Evolutionary conservation across 306 rosid genomes (phyloP).

Genomic region (Prunus campanulata): DNA sequence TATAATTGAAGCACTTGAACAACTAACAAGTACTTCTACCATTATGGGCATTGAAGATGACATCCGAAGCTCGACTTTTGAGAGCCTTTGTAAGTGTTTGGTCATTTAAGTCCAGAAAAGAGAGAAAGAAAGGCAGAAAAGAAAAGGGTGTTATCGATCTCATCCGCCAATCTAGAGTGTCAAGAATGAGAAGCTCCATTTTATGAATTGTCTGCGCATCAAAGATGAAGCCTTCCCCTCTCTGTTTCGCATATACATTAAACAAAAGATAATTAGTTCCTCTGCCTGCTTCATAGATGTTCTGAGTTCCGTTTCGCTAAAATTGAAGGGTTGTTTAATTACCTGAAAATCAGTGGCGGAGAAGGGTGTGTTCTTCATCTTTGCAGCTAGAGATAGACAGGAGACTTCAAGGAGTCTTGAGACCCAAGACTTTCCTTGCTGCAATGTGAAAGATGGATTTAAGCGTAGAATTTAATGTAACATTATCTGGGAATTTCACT

Average conservation of each 20-base stretch:
- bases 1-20: background rate
- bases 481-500: background rate
- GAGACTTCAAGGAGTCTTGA: slow-evolving; percentile 44
- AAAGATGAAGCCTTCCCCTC: slow-evolving; percentile 42
- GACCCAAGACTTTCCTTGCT: slow-evolving; percentile 61
- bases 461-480: background rate
- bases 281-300: background rate
- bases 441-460: slow-evolving; percentile 9
- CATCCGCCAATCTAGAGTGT: slow-evolving; percentile 68
- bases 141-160: slow-evolving; percentile 75
- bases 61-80: slow-evolving; percentile 51
- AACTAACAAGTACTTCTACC: slow-evolving; percentile 36
- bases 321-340: slow-evolving; percentile 3
- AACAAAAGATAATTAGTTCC: background rate
- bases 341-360: slow-evolving; percentile 45
- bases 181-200: slow-evolving; percentile 72
- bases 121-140: slow-evolving; percentile 54
- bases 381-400: slow-evolving; percentile 65
- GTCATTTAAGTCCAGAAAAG: slow-evolving; percentile 41
- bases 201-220: slow-evolving; percentile 43
- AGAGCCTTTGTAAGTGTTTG: slow-evolving; percentile 40
- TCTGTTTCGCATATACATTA: slow-evolving; percentile 35
- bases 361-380: slow-evolving; percentile 56
- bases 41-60: slow-evolving; percentile 55
- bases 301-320: background rate